These are phyloP conservation scores for Dendrostoma leiphaemia DNA, from an alignment of 2,329 filamentous ascomycete species.

Conservation along the genomic window DNA sequence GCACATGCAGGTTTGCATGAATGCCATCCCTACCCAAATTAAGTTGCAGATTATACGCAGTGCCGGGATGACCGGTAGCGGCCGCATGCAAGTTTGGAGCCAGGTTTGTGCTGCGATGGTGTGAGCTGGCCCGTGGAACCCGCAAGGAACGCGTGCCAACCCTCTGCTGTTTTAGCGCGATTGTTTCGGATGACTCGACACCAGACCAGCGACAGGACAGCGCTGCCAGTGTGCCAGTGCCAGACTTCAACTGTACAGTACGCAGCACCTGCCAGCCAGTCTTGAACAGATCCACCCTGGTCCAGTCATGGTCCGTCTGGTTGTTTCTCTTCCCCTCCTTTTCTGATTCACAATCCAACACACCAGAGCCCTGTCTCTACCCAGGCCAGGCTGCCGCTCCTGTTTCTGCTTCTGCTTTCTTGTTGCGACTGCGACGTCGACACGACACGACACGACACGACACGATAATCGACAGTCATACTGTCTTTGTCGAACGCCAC, in stretches of 20 bases:
- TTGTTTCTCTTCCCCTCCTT: neutral
- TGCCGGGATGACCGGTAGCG: too few species aligned
- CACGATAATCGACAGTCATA: too few species aligned
- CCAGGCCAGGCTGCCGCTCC: slow-evolving; percentile 9
- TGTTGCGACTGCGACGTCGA: neutral
- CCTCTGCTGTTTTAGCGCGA: slow-evolving; percentile 6
- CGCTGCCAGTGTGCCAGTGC: too few species aligned
- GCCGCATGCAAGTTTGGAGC: too few species aligned
- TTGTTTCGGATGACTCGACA: slow-evolving; percentile 6
- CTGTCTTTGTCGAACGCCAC: neutral
- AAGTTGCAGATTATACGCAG: neutral
- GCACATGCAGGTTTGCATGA: neutral
- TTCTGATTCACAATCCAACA: neutral
- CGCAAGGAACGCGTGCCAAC: neutral
- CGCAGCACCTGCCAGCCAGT: neutral
- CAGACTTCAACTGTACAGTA: slow-evolving; percentile 2
- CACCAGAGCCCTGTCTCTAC: slow-evolving; percentile 2
- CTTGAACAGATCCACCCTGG: slow-evolving; percentile 3
- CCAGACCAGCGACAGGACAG: too few species aligned
- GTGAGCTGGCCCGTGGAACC: slow-evolving; percentile 3
- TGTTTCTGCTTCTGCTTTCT: neutral
- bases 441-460: too few species aligned
- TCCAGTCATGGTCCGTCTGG: too few species aligned
- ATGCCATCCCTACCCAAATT: neutral
- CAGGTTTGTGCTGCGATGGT: neutral